These are phyloP conservation scores for Boletus rufocinnamomeus DNA, from an alignment of 768 basidiomycete species.

Conservation along the genomic window DNA sequence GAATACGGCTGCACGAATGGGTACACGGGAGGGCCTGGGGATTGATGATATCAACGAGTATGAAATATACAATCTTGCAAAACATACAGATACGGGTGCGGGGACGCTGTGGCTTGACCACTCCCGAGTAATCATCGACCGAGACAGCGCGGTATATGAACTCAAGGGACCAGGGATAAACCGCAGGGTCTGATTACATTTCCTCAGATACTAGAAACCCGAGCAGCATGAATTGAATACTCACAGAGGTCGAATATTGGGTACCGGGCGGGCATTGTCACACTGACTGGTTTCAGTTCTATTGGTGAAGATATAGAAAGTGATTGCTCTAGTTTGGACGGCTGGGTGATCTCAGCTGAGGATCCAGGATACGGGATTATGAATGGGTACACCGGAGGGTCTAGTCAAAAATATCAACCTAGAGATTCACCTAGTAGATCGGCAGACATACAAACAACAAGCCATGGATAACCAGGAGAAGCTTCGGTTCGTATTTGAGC, in stretches of 20 bases:
- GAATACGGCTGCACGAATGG: constrained; percentile 21
- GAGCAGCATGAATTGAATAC: constrained; percentile 7
- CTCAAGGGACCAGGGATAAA: constrained; percentile 33
- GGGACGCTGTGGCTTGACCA: constrained; percentile 21
- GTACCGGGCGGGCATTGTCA: constrained; percentile 21
- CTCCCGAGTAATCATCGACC: constrained; percentile 1
- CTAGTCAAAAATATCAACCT: constrained; percentile 14
- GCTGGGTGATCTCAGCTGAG: constrained; percentile 7
- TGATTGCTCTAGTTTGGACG: constrained; percentile 1
- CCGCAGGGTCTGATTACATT: constrained; percentile 17
- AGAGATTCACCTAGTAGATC: not conserved
- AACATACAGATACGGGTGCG: constrained; percentile 30
- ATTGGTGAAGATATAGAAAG: not conserved
- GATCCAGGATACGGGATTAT: constrained; percentile 17
- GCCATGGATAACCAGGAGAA: constrained; percentile 36
- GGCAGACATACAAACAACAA: constrained; percentile 39
- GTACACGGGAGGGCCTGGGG: constrained; percentile 18
- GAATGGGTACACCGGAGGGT: constrained; percentile 27
- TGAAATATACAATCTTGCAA: not conserved
- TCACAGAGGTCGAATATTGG: constrained; percentile 39
- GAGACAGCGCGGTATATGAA: constrained; percentile 25
- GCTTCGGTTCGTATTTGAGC: constrained; percentile 12
- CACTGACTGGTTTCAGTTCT: constrained; percentile 1
- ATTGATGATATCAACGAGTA: not conserved
- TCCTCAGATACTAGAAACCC: not conserved